phyloP scores from a whole-genome alignment of 352 stramenopile genomes.

The Phytophthora melonis region DNA sequence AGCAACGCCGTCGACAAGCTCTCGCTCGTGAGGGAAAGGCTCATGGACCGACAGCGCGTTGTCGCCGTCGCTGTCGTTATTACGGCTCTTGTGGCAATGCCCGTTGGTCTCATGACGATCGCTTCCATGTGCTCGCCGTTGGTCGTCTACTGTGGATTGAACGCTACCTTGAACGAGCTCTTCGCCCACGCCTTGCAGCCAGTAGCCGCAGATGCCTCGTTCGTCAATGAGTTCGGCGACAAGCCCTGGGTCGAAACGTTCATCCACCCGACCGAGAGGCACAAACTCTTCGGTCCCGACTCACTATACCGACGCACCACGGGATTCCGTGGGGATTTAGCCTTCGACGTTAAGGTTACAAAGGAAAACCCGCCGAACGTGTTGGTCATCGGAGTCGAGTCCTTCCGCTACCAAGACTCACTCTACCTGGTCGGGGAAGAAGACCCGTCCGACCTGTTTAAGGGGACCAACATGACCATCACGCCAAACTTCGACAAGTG shows the following conservation, averaged over 20 bases:
- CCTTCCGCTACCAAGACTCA: conserved; percentile 63
- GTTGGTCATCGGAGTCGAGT: conserved; percentile 60
- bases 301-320: conserved; percentile 34
- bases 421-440: conserved; percentile 56
- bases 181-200: conserved; percentile 25
- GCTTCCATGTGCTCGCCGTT: conserved; percentile 16
- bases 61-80: conserved; percentile 2
- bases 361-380: conserved; percentile 52
- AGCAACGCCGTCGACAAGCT: neutral
- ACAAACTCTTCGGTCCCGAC: conserved; percentile 25
- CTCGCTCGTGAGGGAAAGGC: neutral
- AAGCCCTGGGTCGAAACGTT: conserved; percentile 32
- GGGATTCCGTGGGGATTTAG: conserved; percentile 51
- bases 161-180: conserved; percentile 26
- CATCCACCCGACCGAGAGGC: conserved; percentile 28
- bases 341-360: conserved; percentile 52
- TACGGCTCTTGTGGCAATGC: neutral
- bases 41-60: neutral
- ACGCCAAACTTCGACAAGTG: conserved; percentile 62
- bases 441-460: conserved; percentile 48
- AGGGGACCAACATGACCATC: conserved; percentile 38
- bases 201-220: neutral
- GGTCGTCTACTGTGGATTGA: conserved; percentile 27
- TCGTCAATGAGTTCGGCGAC: conserved; percentile 6
- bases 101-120: neutral